A percentile compares a stretch with the other conserved stretches of the same genome.
phyloP scores from a whole-genome alignment of 202 grass and related monocot species.

The Brachypodium distachyon region DNA sequence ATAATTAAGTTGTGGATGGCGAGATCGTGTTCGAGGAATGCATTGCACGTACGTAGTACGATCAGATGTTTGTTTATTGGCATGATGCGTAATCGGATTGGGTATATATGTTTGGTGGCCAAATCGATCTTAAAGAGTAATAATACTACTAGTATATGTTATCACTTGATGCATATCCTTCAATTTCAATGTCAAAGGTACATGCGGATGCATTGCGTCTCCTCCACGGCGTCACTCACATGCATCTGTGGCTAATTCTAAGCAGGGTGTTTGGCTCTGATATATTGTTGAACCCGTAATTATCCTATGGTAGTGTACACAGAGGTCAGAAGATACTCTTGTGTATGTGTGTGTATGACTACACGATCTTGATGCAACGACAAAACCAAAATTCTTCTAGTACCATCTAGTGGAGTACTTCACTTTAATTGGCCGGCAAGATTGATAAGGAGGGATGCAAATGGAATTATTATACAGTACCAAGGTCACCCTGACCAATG shows the following conservation, averaged over 20 bases:
- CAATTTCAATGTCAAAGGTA: constrained; percentile 20
- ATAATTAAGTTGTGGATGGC: not conserved
- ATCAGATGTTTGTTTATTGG: constrained; percentile 5
- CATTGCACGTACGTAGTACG: constrained; percentile 6
- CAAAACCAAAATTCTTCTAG: too few species aligned
- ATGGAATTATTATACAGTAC: constrained; percentile 1
- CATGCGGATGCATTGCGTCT: not conserved
- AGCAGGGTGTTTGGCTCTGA: too few species aligned
- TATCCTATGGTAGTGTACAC: too few species aligned
- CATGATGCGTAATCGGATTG: not conserved
- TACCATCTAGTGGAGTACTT: too few species aligned
- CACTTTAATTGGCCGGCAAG: not conserved
- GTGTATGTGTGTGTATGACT: too few species aligned
- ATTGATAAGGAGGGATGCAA: not conserved
- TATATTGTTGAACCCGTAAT: too few species aligned
- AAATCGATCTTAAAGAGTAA: constrained; percentile 19
- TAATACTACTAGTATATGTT: too few species aligned
- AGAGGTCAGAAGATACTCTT: too few species aligned
- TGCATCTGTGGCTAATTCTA: too few species aligned
- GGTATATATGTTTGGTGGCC: constrained; percentile 37
- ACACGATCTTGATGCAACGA: too few species aligned
- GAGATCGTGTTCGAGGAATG: not conserved
- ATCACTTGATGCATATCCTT: constrained; percentile 7
- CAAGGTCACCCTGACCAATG: constrained; percentile 19
- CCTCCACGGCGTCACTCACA: not conserved